Conservation (phyloP, 495 filamentous ascomycete genomes). For the Trichoderma asperelloides region DNA sequence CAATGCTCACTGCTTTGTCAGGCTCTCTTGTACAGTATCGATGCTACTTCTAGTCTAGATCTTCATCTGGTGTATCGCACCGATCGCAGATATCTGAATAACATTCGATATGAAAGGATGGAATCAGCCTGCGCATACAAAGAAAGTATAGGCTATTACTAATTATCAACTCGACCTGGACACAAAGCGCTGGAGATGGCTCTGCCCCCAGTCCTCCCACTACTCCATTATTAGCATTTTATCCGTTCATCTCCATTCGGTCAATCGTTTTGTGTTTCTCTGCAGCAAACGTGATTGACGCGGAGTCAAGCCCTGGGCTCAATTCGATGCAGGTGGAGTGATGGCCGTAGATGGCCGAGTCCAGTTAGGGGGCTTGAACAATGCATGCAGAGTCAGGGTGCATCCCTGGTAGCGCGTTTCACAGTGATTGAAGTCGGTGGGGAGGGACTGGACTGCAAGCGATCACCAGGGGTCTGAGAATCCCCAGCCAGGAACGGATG, state of each 20-base stretch:
- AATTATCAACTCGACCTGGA: too few relatives aligned
- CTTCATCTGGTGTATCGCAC: neutral
- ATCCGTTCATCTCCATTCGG: neutral
- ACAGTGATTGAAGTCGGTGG: neutral
- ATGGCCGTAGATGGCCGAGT: constrained; percentile 3
- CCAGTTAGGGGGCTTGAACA: neutral
- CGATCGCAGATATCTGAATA: neutral
- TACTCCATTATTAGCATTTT: neutral
- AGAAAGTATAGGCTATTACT: too few relatives aligned
- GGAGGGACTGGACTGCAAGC: neutral
- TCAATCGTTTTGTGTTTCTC: neutral
- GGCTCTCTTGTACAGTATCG: neutral
- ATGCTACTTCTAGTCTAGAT: neutral
- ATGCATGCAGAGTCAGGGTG: constrained; percentile 3
- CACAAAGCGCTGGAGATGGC: too few relatives aligned
- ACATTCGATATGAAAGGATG: too few relatives aligned
- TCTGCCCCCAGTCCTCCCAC: too few relatives aligned
- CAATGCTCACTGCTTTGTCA: too few relatives aligned
- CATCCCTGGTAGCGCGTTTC: neutral
- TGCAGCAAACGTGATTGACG: neutral
- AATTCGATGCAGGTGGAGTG: neutral
- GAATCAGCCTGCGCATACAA: too few relatives aligned
- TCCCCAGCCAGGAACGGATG: neutral
- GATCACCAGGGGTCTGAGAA: neutral
- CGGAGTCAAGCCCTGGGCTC: neutral